A percentile compares a stretch with the other conserved stretches of the same genome.
Evolutionary conservation across 2,329 filamentous ascomycete species (phyloP).

Genomic region (Triangularia setosa): DNA sequence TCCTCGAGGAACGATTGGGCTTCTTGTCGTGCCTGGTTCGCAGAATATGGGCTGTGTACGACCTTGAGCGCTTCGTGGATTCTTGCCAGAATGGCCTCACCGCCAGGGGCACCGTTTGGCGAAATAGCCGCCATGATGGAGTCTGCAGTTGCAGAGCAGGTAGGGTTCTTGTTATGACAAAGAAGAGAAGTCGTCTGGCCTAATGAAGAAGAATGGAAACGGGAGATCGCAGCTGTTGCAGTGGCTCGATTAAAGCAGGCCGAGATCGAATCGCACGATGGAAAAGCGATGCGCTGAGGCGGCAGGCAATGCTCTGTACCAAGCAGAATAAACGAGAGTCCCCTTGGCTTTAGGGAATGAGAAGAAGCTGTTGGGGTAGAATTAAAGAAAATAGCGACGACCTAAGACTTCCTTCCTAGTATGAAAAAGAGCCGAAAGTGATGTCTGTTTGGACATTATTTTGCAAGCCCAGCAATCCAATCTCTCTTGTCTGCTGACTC

Average conservation of each 20-base stretch:
- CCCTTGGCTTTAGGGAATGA: neutral
- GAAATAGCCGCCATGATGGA: constrained; percentile 1
- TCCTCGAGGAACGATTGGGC: constrained; percentile 83
- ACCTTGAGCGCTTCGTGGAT: constrained; percentile 84
- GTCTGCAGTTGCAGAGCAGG: neutral
- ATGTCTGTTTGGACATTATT: neutral
- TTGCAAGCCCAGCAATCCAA: neutral
- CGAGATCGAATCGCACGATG: neutral
- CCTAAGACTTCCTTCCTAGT: neutral
- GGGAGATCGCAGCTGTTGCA: neutral
- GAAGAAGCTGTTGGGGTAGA: neutral
- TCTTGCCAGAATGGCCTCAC: constrained; percentile 48
- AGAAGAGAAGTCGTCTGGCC: neutral
- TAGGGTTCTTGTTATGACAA: neutral
- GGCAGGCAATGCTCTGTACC: neutral
- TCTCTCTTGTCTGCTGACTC: neutral
- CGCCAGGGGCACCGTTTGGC: constrained; percentile 19
- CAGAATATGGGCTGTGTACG: constrained; percentile 77
- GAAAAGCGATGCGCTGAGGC: neutral
- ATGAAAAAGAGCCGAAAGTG: neutral
- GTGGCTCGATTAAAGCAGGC: neutral
- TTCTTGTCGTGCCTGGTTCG: constrained; percentile 75
- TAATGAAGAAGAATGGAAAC: neutral
- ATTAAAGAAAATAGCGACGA: neutral
- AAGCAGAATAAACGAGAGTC: neutral